phyloP scores from a whole-genome alignment of 495 filamentous ascomycete genomes.

The Tuber melanosporum region DNA sequence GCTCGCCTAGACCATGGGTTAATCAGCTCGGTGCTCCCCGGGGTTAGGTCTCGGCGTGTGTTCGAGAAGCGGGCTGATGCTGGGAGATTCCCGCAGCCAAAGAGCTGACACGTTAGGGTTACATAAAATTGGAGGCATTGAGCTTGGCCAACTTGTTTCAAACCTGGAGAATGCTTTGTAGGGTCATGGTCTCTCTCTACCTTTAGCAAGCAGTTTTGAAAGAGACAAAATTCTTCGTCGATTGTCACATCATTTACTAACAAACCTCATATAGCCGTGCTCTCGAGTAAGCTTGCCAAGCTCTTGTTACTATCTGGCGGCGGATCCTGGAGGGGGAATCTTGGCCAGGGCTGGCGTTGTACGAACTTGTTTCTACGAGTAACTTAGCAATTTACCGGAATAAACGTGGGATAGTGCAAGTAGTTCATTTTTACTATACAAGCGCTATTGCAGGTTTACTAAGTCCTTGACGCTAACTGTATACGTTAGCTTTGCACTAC shows the following conservation, averaged over 20 bases:
- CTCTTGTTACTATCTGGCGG: background rate
- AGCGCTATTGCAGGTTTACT: background rate
- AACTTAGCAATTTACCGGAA: conserved; percentile 74
- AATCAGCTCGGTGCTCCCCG: conserved; percentile 69
- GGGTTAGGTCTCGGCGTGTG: conserved; percentile 71
- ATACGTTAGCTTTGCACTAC: conserved; percentile 48
- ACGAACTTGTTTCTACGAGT: conserved; percentile 45
- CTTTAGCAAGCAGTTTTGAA: conserved; percentile 55
- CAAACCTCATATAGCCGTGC: conserved; percentile 13
- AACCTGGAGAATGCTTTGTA: conserved; percentile 66
- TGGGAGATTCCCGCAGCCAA: conserved; percentile 57
- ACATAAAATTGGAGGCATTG: conserved; percentile 31
- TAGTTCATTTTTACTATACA: background rate
- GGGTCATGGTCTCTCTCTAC: conserved; percentile 56
- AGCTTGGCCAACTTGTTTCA: conserved; percentile 52
- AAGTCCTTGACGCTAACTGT: conserved; percentile 5
- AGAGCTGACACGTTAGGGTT: conserved; percentile 28
- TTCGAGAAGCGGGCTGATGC: conserved; percentile 71
- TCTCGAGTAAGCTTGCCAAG: conserved; percentile 9
- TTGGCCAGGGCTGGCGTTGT: conserved; percentile 4
- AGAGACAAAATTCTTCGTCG: background rate
- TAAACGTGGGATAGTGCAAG: conserved; percentile 49
- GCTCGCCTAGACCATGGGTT: conserved; percentile 55
- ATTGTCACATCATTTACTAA: background rate
- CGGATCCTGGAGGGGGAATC: background rate